These are phyloP conservation scores for Talaromyces adpressus DNA, from an alignment of 495 filamentous ascomycete genomes.

Conservation along the genomic window DNA sequence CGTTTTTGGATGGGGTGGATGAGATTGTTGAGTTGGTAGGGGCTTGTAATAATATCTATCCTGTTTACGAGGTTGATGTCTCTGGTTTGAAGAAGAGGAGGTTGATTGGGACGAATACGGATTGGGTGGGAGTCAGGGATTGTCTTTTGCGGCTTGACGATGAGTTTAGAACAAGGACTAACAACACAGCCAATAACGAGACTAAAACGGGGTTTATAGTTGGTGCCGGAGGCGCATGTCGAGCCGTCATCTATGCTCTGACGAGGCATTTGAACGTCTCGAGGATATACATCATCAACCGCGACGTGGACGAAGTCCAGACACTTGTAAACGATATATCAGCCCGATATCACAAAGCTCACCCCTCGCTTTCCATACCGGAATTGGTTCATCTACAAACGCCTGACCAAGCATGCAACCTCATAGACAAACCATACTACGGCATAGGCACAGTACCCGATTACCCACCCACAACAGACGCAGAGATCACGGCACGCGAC, in stretches of 20 bases:
- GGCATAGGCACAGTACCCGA: not conserved
- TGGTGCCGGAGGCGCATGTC: not conserved
- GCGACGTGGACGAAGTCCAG: not conserved
- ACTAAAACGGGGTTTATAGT: not conserved
- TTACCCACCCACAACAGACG: not conserved
- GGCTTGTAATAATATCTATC: slow-evolving; percentile 3
- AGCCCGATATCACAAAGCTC: not conserved
- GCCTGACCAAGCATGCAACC: not conserved
- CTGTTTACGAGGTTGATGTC: too few relatives aligned
- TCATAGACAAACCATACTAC: not conserved
- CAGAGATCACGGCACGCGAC: not conserved
- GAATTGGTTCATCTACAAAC: not conserved
- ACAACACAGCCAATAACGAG: not conserved
- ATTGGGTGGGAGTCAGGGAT: not conserved
- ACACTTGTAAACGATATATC: not conserved
- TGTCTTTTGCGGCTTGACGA: not conserved
- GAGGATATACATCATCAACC: not conserved
- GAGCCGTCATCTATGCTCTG: not conserved
- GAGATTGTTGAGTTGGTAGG: not conserved
- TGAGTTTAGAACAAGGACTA: not conserved
- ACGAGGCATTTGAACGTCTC: not conserved
- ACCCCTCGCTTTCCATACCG: not conserved
- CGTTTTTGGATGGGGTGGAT: not conserved
- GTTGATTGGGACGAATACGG: not conserved
- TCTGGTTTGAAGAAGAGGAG: not conserved